phyloP scores from a whole-genome alignment of 179 eudicot genomes.

The Actinidia polygama region DNA sequence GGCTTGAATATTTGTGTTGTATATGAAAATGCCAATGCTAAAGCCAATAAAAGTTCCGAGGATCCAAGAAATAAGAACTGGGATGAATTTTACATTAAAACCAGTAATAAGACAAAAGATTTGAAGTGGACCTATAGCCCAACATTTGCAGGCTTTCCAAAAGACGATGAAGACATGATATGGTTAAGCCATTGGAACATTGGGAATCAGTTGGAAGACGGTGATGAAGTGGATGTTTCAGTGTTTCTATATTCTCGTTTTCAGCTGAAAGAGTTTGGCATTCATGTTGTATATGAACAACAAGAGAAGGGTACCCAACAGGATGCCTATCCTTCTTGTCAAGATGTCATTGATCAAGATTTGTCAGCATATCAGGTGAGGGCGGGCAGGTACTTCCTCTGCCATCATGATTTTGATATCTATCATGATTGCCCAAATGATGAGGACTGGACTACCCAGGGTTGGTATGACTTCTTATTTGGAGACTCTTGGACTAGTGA shows the following conservation, averaged over 20 bases:
- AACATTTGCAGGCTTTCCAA: no score
- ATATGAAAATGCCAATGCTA: no score
- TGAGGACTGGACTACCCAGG: no score
- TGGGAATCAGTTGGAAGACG: conserved; percentile 12
- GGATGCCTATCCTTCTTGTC: neutral
- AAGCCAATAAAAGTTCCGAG: neutral
- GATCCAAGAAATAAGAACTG: neutral
- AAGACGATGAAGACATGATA: conserved; percentile 1
- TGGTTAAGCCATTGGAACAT: conserved; percentile 19
- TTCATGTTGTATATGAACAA: neutral
- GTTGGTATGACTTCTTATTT: no score
- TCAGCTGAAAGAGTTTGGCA: conserved; percentile 1
- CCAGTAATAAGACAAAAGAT: conserved; percentile 13
- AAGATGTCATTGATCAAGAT: neutral
- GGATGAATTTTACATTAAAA: conserved; percentile 2
- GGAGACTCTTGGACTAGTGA: no score
- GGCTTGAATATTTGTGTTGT: conserved; percentile 20
- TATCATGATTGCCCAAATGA: no score
- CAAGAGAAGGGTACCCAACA: neutral
- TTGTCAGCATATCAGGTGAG: conserved; percentile 2
- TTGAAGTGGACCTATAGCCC: conserved; percentile 21
- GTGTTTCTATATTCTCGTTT: neutral
- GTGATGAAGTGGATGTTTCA: conserved; percentile 11
- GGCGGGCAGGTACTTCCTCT: conserved; percentile 6
- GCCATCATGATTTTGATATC: conserved; percentile 8